Percentiles rank a stretch among this genome's conserved stretches.
Conservation (phyloP, 1,284 basidiomycete species). For the Sanguinoderma infundibulare region DNA sequence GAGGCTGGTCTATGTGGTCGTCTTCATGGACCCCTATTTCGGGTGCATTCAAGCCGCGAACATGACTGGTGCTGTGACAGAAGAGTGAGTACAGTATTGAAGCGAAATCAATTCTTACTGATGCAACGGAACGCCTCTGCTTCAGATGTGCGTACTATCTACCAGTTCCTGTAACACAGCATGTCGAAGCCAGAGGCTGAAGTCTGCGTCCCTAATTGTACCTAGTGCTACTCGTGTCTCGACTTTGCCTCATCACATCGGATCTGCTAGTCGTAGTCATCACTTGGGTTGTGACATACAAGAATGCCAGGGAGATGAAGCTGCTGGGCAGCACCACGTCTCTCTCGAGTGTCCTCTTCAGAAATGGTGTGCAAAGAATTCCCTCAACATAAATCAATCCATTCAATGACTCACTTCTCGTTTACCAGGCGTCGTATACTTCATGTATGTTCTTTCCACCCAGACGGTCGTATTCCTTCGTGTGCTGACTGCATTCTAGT, state of each 20-base stretch:
- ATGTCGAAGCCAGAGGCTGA: no score
- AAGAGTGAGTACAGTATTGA: not conserved
- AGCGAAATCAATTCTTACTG: not conserved
- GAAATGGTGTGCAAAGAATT: conserved; percentile 1
- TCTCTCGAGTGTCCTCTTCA: conserved; percentile 1
- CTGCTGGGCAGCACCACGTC: not conserved
- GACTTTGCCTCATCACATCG: not conserved
- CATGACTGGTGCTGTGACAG: not conserved
- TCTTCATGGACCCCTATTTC: not conserved
- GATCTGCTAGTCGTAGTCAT: conserved; percentile 3
- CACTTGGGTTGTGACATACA: conserved; percentile 3
- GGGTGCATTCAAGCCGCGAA: not conserved
- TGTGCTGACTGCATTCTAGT: not conserved
- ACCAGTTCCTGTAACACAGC: not conserved
- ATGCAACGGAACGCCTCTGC: not conserved
- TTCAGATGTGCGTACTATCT: not conserved
- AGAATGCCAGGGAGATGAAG: not conserved
- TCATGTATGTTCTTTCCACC: not conserved
- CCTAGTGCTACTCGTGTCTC: conserved; percentile 4
- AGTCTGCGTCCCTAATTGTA: no score
- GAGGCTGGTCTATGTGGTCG: not conserved
- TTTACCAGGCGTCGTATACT: conserved; percentile 2
- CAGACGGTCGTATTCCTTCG: no score
- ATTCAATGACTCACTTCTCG: no score
- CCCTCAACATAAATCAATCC: no score